Conservation (phyloP, 306 rosid genomes). For the Citrullus colocynthis region DNA sequence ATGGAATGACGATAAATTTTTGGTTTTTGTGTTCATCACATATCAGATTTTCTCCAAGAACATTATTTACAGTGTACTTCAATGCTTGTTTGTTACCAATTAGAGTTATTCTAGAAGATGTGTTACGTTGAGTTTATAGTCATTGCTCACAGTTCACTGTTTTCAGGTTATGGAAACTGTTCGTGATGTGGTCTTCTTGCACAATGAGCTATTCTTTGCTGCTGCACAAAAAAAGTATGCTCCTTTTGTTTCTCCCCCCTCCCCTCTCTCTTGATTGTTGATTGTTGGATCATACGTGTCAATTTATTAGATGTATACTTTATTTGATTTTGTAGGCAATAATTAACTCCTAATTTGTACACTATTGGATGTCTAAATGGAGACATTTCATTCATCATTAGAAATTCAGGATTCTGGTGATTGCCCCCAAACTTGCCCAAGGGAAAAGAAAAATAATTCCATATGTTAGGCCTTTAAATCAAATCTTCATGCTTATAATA, state of each 20-base stretch:
- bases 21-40: neutral
- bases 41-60: neutral
- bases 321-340: neutral
- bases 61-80: neutral
- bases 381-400: neutral
- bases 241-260: neutral
- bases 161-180: constrained; percentile 87
- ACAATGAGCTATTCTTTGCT: constrained; percentile 62
- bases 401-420: neutral
- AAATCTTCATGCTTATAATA: neutral
- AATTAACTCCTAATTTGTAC: neutral
- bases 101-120: neutral
- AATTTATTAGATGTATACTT: neutral
- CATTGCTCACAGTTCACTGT: constrained; percentile 7
- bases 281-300: neutral
- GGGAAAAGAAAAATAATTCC: neutral
- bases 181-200: constrained; percentile 78
- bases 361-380: neutral
- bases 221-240: constrained; percentile 86
- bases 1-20: no score
- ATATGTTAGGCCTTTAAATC: neutral
- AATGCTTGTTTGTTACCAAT: neutral
- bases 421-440: neutral
- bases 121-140: neutral
- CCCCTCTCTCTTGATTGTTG: neutral